Evolutionary conservation across 78 protist species (phyloP).

Genomic region (Isochrysis galbana): DNA sequence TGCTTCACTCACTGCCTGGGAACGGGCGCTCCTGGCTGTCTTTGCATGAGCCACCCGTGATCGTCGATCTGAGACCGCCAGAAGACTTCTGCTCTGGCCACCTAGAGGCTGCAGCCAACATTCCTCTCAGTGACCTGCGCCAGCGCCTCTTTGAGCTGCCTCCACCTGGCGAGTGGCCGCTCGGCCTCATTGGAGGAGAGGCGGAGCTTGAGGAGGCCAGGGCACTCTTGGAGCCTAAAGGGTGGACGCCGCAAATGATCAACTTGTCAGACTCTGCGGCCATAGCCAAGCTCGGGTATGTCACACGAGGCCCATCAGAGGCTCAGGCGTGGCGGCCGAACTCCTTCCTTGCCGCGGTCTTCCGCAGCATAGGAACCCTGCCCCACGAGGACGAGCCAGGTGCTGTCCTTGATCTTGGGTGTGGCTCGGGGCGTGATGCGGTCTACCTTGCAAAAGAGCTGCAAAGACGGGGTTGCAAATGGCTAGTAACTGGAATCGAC

Average conservation of each 20-base stretch:
- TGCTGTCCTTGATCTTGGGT: not conserved
- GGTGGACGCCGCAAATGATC: not conserved
- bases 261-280: not conserved
- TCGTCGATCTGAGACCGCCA: not conserved
- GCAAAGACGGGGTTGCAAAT: not conserved
- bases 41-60: not conserved
- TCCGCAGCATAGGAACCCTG: no score
- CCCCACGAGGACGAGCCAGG: not conserved
- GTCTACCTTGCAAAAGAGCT: not conserved
- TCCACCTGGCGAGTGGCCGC: not conserved
- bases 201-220: not conserved
- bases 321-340: not conserved
- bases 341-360: not conserved
- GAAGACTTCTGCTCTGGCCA: not conserved
- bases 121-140: not conserved
- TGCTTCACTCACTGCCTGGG: no score
- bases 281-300: not conserved
- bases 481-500: not conserved
- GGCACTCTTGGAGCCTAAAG: not conserved
- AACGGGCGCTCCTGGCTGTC: no score
- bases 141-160: not conserved
- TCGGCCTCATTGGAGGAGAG: not conserved
- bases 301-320: not conserved
- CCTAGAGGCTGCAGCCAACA: not conserved
- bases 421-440: not conserved